phyloP scores from a whole-genome alignment of 108 stramenopile species.

The Poteriospumella lacustris region DNA sequence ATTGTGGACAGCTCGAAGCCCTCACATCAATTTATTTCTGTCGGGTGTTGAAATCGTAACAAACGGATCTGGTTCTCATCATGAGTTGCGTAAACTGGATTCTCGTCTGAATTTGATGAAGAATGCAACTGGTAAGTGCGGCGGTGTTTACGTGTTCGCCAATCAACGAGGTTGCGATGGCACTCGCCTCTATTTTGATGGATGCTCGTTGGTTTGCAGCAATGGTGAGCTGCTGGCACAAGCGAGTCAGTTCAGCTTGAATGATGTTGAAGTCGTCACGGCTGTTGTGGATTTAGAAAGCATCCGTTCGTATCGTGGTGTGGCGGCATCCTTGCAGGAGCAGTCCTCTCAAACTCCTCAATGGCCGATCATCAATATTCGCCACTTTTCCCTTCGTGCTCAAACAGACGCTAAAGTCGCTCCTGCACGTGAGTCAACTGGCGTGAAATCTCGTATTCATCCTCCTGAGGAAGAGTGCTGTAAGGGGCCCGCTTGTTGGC shows the following conservation, averaged over 20 bases:
- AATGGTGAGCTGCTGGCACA: conserved; percentile 88
- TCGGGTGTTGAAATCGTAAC: conserved; percentile 90
- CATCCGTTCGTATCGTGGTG: conserved; percentile 79
- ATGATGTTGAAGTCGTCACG: conserved; percentile 80
- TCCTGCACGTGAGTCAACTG: not conserved
- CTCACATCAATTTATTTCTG: conserved; percentile 75
- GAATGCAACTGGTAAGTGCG: conserved; percentile 80
- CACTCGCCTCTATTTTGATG: conserved; percentile 83
- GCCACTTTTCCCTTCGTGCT: conserved; percentile 13
- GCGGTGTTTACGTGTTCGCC: conserved; percentile 92
- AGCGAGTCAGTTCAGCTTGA: conserved; percentile 78
- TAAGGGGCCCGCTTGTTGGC: conserved; percentile 95
- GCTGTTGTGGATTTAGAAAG: conserved; percentile 92
- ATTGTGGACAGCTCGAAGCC: conserved; percentile 80
- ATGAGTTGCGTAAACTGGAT: conserved; percentile 68
- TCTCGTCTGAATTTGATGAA: conserved; percentile 60
- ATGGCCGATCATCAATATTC: not conserved
- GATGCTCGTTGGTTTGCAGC: conserved; percentile 81
- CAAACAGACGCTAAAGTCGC: too few species aligned
- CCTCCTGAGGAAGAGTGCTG: conserved; percentile 92
- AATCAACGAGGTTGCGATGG: conserved; percentile 97
- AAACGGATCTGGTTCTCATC: conserved; percentile 92
- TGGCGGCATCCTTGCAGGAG: conserved; percentile 70
- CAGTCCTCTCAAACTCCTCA: conserved; percentile 60
- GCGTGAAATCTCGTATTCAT: conserved; percentile 17